Percentiles rank a stretch among this genome's conserved stretches.
phyloP scores from a whole-genome alignment of 192 early-diverging fungal genomes.

The Coemansia sp. region DNA sequence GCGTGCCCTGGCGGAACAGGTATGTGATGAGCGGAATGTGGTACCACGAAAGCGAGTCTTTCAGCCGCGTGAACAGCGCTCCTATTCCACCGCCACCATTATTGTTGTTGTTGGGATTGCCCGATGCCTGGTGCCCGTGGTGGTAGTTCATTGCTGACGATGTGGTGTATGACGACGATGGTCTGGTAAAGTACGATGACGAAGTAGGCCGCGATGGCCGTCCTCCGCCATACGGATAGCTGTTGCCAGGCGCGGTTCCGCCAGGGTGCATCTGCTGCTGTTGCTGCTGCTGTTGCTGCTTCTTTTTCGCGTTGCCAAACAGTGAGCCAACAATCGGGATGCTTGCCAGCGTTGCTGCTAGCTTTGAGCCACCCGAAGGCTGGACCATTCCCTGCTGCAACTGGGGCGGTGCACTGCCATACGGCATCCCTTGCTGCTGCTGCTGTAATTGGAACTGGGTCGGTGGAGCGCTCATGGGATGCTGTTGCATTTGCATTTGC shows the following conservation, averaged over 20 bases:
- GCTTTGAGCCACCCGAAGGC: conserved; percentile 20
- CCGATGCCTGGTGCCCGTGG: neutral
- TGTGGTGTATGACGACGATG: conserved; percentile 13
- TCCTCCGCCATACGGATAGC: neutral
- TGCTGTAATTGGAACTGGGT: conserved; percentile 6
- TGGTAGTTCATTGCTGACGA: conserved; percentile 1
- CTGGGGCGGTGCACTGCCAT: neutral
- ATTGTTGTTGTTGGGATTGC: neutral
- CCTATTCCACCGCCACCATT: neutral
- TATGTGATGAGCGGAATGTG: conserved; percentile 24
- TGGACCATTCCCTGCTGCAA: conserved; percentile 1
- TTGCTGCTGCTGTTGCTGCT: conserved; percentile 9
- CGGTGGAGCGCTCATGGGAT: conserved; percentile 17
- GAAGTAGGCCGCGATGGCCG: neutral
- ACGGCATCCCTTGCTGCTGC: neutral
- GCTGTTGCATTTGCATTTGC: conserved; percentile 2
- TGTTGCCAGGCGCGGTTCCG: no score
- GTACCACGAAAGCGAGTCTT: conserved; percentile 17
- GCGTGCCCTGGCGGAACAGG: conserved; percentile 25
- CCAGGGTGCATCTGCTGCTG: neutral
- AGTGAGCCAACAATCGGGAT: conserved; percentile 45
- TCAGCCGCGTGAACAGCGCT: neutral
- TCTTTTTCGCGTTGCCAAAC: conserved; percentile 34
- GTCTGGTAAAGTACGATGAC: conserved; percentile 19
- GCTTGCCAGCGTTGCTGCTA: conserved; percentile 40